Conservation (phyloP, 1,284 basidiomycete genomes). For the Leucoagaricus sp. region DNA sequence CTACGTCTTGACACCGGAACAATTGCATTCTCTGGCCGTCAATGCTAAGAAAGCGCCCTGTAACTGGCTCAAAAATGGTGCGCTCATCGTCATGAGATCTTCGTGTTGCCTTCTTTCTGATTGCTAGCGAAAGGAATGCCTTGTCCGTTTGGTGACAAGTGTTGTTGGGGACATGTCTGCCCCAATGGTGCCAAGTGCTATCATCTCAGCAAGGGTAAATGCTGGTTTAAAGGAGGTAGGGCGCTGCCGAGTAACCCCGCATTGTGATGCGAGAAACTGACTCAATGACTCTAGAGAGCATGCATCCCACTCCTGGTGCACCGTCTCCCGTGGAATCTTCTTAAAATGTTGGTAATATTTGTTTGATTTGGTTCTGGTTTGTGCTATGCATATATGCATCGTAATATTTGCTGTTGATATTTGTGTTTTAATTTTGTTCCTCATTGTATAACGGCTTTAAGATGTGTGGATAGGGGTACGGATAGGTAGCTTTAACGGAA, state of each 20-base stretch:
- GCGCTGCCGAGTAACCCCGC: constrained; percentile 14
- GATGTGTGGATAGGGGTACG: constrained; percentile 4
- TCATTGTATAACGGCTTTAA: constrained; percentile 9
- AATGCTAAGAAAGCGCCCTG: constrained; percentile 83
- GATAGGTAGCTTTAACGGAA: not conserved
- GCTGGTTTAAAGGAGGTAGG: constrained; percentile 82
- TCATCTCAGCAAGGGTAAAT: constrained; percentile 69
- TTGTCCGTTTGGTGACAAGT: constrained; percentile 69
- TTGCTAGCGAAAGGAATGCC: constrained; percentile 49
- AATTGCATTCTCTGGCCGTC: constrained; percentile 60
- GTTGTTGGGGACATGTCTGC: constrained; percentile 82
- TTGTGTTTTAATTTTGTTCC: constrained; percentile 13
- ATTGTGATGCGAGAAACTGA: not conserved
- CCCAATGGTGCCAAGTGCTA: constrained; percentile 73
- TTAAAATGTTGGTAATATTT: constrained; percentile 4
- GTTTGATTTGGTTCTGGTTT: constrained; percentile 4
- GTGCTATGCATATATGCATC: constrained; percentile 17
- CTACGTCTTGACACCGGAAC: constrained; percentile 67
- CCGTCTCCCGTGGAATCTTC: constrained; percentile 13
- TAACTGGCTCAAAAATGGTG: constrained; percentile 77
- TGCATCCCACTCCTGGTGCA: constrained; percentile 32
- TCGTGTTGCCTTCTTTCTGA: not conserved
- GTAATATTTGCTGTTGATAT: constrained; percentile 16
- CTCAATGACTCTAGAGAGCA: constrained; percentile 29
- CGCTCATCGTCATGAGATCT: not conserved